A percentile compares a stretch with the other conserved stretches of the same genome.
These are phyloP conservation scores for Aristolochia californica DNA, from an alignment of 164 flowering plant species.

Conservation along the genomic window DNA sequence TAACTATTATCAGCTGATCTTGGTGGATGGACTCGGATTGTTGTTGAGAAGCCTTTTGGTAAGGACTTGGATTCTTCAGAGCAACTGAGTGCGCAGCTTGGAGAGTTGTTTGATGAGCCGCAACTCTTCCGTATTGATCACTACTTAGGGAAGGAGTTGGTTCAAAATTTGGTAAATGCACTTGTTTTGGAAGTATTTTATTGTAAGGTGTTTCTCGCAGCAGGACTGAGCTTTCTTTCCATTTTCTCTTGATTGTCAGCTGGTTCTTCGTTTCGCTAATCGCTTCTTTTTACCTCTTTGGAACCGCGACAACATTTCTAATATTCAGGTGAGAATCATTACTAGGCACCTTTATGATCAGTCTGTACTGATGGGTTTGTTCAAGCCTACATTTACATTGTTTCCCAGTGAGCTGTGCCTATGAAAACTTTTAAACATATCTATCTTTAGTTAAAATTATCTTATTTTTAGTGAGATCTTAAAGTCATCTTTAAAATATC, in stretches of 20 bases:
- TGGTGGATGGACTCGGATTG: constrained; percentile 97
- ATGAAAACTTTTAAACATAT: too few species aligned
- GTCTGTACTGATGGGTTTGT: too few species aligned
- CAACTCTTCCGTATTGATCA: constrained; percentile 98
- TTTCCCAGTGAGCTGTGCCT: too few species aligned
- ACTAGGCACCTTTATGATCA: too few species aligned
- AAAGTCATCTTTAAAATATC: too few species aligned
- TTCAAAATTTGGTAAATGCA: constrained; percentile 82
- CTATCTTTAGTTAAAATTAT: too few species aligned
- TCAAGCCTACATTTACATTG: neutral
- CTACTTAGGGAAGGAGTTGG: constrained; percentile 95
- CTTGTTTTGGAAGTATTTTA: neutral
- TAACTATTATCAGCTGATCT: constrained; percentile 58
- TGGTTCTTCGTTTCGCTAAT: constrained; percentile 81
- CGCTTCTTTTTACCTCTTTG: constrained; percentile 69
- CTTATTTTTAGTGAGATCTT: too few species aligned
- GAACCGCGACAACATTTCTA: constrained; percentile 68
- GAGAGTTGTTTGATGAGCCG: constrained; percentile 80
- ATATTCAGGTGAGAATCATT: constrained; percentile 44
- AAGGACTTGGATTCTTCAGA: constrained; percentile 85
- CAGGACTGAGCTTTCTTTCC: constrained; percentile 1
- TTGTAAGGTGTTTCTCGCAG: neutral
- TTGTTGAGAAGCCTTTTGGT: constrained; percentile 98
- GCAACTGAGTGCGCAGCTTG: constrained; percentile 77
- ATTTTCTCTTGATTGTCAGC: constrained; percentile 23